A percentile compares a stretch with the other conserved stretches of the same genome.
Evolutionary conservation across 2,329 filamentous ascomycete genomes (phyloP).

Genomic region (Periconia digitata): DNA sequence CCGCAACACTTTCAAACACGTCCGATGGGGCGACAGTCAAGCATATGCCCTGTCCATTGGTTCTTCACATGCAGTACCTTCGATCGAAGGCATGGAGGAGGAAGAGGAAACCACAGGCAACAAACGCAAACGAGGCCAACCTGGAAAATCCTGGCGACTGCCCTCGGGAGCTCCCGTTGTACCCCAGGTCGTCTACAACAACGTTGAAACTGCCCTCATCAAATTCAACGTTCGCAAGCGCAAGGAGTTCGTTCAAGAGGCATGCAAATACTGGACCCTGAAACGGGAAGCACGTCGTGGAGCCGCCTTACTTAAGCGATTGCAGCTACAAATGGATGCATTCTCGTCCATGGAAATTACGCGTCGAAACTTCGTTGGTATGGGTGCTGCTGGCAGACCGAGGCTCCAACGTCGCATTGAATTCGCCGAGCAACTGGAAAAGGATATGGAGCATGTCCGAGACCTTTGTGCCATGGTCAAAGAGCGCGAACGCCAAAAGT

Average conservation of each 20-base stretch:
- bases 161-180: constrained; percentile 95
- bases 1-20: constrained; percentile 82
- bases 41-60: constrained; percentile 78
- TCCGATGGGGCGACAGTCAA: constrained; percentile 90
- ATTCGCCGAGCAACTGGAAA: constrained; percentile 75
- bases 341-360: constrained; percentile 98
- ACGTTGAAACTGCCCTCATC: constrained; percentile 79
- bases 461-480: constrained; percentile 70
- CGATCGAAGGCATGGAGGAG: constrained; percentile 50
- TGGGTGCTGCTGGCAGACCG: constrained; percentile 81
- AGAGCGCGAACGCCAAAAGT: constrained; percentile 73
- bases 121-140: constrained; percentile 57
- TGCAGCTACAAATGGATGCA: constrained; percentile 92
- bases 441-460: constrained; percentile 77
- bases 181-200: constrained; percentile 82
- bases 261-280: constrained; percentile 95
- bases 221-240: constrained; percentile 83
- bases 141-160: constrained; percentile 80
- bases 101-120: constrained; percentile 57
- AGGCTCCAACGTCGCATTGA: constrained; percentile 81
- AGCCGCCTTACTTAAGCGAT: constrained; percentile 85
- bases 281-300: constrained; percentile 92
- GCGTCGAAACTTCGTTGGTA: constrained; percentile 89
- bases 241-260: constrained; percentile 89
- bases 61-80: constrained; percentile 63